These are phyloP conservation scores for Pleurostoma richardsiae DNA, from an alignment of 2,329 filamentous ascomycete genomes.

Conservation along the genomic window DNA sequence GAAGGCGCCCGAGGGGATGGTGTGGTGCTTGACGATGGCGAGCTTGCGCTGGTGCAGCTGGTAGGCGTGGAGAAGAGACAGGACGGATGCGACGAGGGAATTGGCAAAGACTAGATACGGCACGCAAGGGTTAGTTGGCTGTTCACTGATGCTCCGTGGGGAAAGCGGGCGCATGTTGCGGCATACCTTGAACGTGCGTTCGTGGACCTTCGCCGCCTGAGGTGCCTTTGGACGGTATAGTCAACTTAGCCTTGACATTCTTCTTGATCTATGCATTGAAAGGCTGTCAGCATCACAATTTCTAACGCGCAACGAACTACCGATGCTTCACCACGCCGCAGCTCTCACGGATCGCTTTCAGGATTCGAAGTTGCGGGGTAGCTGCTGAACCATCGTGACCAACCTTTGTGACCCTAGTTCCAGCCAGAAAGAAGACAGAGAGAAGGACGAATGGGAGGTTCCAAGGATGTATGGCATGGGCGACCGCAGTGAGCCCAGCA, in stretches of 20 bases:
- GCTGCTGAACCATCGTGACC: neutral
- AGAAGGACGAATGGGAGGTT: constrained; percentile 84
- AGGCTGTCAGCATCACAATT: constrained; percentile 7
- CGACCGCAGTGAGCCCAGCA: constrained; percentile 67
- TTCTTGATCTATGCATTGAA: constrained; percentile 65
- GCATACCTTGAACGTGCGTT: constrained; percentile 70
- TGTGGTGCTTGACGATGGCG: constrained; percentile 16
- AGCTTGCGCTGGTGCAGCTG: constrained; percentile 47
- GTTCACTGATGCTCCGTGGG: neutral
- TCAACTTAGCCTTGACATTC: constrained; percentile 75
- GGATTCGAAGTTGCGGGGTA: neutral
- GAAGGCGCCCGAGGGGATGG: constrained; percentile 30
- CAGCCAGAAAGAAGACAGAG: constrained; percentile 79
- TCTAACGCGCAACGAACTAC: neutral
- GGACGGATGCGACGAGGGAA: constrained; percentile 69
- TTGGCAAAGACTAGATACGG: constrained; percentile 66
- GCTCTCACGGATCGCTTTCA: no score
- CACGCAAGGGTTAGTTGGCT: neutral
- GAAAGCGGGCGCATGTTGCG: neutral
- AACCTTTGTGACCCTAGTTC: constrained; percentile 79
- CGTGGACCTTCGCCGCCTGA: constrained; percentile 76
- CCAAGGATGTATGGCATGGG: constrained; percentile 91
- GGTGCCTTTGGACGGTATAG: constrained; percentile 68
- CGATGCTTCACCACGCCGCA: no score
- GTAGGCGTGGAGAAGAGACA: constrained; percentile 54